Evolutionary conservation across 345 rosid genomes (phyloP).

Genomic region (Heritiera littoralis): DNA sequence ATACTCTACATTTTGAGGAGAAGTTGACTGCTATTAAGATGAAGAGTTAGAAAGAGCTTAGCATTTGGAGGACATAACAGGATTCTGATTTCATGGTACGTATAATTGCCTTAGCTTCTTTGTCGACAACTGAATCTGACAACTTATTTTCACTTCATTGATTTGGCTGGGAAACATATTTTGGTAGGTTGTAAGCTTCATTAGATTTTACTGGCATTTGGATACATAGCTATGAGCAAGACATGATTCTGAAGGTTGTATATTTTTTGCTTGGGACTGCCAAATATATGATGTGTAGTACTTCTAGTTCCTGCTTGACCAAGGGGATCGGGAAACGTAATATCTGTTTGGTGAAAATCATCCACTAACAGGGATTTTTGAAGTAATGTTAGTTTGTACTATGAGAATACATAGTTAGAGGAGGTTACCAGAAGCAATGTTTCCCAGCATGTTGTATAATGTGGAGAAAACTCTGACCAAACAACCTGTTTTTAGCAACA

Average conservation of each 20-base stretch:
- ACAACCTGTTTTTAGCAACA: constrained; percentile 16
- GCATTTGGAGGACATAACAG: background rate
- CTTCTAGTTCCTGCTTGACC: background rate
- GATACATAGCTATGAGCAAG: constrained; percentile 19
- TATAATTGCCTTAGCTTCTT: constrained; percentile 12
- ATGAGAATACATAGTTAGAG: constrained; percentile 17
- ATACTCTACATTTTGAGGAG: constrained; percentile 54
- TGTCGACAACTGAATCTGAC: constrained; percentile 11
- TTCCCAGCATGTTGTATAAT: constrained; percentile 26
- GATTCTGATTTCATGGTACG: constrained; percentile 6
- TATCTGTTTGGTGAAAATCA: constrained; percentile 14
- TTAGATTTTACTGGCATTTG: constrained; percentile 32
- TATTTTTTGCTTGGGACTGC: constrained; percentile 25
- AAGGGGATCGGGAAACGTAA: constrained; percentile 21
- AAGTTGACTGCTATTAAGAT: constrained; percentile 35
- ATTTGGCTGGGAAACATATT: constrained; percentile 12
- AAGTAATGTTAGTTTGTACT: constrained; percentile 16
- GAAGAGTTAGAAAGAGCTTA: constrained; percentile 24
- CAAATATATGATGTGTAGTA: background rate
- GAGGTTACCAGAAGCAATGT: constrained; percentile 15
- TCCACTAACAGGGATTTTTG: background rate
- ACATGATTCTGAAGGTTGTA: constrained; percentile 28
- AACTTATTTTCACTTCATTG: constrained; percentile 23
- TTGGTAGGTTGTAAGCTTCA: constrained; percentile 36
- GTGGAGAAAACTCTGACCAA: constrained; percentile 18